These are phyloP conservation scores for Rhizoclosmatium sp. DNA, from an alignment of 192 early-diverging fungal species.

Conservation along the genomic window DNA sequence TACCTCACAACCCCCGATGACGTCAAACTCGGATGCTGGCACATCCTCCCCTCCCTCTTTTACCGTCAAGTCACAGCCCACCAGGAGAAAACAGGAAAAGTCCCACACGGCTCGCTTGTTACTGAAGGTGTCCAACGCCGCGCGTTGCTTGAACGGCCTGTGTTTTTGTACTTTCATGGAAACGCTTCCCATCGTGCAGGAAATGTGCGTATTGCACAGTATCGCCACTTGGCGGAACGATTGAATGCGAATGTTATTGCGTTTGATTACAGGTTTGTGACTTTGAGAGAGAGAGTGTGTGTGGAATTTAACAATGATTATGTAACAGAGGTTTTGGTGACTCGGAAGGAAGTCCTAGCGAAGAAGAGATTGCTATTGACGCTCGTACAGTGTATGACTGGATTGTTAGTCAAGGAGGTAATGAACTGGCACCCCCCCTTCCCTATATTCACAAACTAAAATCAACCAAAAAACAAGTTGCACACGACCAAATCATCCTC, in stretches of 20 bases:
- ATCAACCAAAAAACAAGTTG: slow-evolving; percentile 20
- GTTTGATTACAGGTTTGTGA: slow-evolving; percentile 52
- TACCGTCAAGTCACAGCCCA: slow-evolving; percentile 26
- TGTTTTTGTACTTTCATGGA: slow-evolving; percentile 64
- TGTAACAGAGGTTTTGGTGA: slow-evolving; percentile 59
- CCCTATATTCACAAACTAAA: background rate
- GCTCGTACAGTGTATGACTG: slow-evolving; percentile 54
- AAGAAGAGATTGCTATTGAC: slow-evolving; percentile 48
- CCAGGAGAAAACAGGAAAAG: background rate
- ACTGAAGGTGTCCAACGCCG: slow-evolving; percentile 29
- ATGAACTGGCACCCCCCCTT: background rate
- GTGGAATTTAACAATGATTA: background rate
- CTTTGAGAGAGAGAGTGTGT: background rate
- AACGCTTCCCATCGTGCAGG: slow-evolving; percentile 60
- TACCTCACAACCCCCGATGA: slow-evolving; percentile 48
- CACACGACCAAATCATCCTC: slow-evolving; percentile 48
- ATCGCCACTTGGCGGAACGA: slow-evolving; percentile 23
- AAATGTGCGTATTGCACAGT: slow-evolving; percentile 23
- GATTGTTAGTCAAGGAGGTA: slow-evolving; percentile 45
- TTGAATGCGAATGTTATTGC: slow-evolving; percentile 54
- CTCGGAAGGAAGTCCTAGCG: slow-evolving; percentile 51
- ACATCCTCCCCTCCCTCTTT: slow-evolving; percentile 48
- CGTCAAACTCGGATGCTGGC: slow-evolving; percentile 53
- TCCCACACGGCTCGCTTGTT: slow-evolving; percentile 15
- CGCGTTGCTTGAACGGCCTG: slow-evolving; percentile 38